phyloP scores from a whole-genome alignment of 495 filamentous ascomycete genomes.

The Echria macrotheca region DNA sequence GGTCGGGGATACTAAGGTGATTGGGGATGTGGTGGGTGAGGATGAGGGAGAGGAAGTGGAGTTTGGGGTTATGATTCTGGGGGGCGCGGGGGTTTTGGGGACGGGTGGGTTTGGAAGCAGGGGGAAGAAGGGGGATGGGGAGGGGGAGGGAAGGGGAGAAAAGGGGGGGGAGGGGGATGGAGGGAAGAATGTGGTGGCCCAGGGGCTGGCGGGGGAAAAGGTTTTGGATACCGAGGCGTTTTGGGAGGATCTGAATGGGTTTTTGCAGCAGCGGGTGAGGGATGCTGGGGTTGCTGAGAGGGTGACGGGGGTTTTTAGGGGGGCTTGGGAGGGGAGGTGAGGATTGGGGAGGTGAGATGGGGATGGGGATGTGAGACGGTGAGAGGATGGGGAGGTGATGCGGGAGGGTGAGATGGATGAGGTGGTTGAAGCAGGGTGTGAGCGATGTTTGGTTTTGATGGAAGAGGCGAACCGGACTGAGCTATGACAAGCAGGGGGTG shows the following conservation, averaged over 20 bases:
- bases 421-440: too few relatives aligned
- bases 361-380: background rate
- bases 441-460: too few relatives aligned
- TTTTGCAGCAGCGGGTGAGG: conserved; percentile 68
- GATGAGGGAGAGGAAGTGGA: conserved; percentile 44
- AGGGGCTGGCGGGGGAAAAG: conserved; percentile 29
- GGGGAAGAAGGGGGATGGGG: conserved; percentile 10
- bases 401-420: too few relatives aligned
- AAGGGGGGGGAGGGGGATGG: too few relatives aligned
- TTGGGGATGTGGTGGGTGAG: conserved; percentile 47
- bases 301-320: conserved; percentile 60
- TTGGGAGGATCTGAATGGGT: conserved; percentile 82
- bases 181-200: conserved; percentile 26
- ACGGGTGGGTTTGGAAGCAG: background rate
- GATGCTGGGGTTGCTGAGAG: conserved; percentile 63
- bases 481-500: too few relatives aligned
- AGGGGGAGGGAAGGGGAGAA: too few relatives aligned
- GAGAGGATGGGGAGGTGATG: background rate
- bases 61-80: conserved; percentile 84
- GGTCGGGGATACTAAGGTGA: conserved; percentile 59
- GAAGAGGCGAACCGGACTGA: too few relatives aligned
- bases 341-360: background rate
- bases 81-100: conserved; percentile 32
- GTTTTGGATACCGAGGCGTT: conserved; percentile 69
- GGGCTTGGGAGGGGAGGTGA: conserved; percentile 52